phyloP scores from a whole-genome alignment of 139 green algal species.

The Haematococcus lacustris region DNA sequence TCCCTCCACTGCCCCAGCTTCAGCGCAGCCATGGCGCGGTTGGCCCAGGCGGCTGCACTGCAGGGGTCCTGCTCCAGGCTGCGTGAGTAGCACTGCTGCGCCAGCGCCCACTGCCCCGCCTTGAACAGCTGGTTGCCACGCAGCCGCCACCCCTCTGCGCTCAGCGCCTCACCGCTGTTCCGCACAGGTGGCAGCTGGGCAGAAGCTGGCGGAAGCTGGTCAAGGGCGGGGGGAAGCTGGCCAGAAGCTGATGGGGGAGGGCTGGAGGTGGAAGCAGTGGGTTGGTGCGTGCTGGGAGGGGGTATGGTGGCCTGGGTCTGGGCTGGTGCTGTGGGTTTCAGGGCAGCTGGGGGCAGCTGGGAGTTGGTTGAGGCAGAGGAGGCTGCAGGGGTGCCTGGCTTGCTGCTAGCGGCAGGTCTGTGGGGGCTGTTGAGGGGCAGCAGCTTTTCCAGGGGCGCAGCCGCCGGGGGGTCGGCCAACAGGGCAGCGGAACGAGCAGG shows the following conservation, averaged over 20 bases:
- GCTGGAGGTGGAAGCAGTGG: neutral
- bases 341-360: neutral
- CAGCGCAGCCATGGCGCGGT: slow-evolving; percentile 8
- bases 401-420: no score
- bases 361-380: neutral
- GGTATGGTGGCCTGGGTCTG: neutral
- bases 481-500: no score
- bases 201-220: neutral
- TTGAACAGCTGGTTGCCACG: slow-evolving; percentile 69
- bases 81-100: slow-evolving; percentile 46
- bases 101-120: slow-evolving; percentile 37
- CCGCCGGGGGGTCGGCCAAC: no score
- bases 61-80: slow-evolving; percentile 41
- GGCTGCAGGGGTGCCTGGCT: no score
- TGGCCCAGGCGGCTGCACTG: neutral
- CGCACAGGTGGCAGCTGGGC: slow-evolving; percentile 18
- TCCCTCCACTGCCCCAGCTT: slow-evolving; percentile 22
- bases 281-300: neutral
- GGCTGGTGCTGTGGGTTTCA: neutral
- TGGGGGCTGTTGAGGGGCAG: no score
- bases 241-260: neutral
- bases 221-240: neutral
- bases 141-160: slow-evolving; percentile 43
- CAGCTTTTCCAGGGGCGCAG: no score
- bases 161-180: slow-evolving; percentile 20